Conservation (phyloP, 2,329 filamentous ascomycete species). For the Polychaeton citri region DNA sequence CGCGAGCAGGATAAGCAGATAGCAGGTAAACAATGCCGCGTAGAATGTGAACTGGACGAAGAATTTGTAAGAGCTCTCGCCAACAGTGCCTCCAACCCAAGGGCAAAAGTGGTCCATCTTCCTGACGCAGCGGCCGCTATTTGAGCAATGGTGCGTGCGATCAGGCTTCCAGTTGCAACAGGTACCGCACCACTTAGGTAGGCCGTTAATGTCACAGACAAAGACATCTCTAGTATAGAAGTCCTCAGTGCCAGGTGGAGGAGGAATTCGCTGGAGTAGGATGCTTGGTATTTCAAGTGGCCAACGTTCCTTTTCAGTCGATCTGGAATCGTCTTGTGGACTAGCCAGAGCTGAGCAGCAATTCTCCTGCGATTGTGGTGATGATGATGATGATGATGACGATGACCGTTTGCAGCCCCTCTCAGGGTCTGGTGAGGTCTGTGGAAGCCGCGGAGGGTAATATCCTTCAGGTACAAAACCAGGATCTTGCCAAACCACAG, state of each 20-base stretch:
- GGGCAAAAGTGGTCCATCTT: constrained; percentile 97
- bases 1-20: constrained; percentile 50
- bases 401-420: constrained; percentile 1
- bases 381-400: constrained; percentile 8
- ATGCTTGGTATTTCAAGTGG: constrained; percentile 13
- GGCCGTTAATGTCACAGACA: constrained; percentile 67
- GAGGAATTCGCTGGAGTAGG: constrained; percentile 25
- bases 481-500: constrained; percentile 55
- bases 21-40: constrained; percentile 51
- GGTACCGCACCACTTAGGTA: constrained; percentile 73
- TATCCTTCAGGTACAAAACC: constrained; percentile 58
- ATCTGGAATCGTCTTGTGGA: constrained; percentile 3
- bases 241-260: constrained; percentile 54
- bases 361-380: constrained; percentile 7
- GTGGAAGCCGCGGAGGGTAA: constrained; percentile 13
- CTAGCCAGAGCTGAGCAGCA: not conserved
- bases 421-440: constrained; percentile 1
- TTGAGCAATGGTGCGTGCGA: constrained; percentile 72
- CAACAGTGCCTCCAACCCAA: constrained; percentile 87
- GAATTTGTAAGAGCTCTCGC: constrained; percentile 77
- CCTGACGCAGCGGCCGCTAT: constrained; percentile 64
- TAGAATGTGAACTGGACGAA: constrained; percentile 81
- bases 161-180: constrained; percentile 85
- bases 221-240: constrained; percentile 80
- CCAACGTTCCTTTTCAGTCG: constrained; percentile 11